Evolutionary conservation across 495 filamentous ascomycete genomes (phyloP), one percentile per base, ranked within the genome.

Genomic region (Neurospora sp.): DNA sequence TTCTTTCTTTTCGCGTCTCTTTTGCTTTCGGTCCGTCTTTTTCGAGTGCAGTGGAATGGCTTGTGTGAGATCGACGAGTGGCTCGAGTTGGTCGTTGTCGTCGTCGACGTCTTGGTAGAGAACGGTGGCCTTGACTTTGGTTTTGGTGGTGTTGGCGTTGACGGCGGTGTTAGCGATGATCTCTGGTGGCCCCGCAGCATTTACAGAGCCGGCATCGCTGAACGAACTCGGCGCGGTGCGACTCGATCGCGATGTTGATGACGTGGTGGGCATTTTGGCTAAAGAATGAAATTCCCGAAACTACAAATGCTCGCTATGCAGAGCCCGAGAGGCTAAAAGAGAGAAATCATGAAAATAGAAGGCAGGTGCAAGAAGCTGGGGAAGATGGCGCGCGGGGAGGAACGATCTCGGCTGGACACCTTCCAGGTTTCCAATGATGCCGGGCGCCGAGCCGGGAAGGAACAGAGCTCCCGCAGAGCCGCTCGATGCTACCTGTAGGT

Each of bases 31-130:
- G 61, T 84, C 79, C 1, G 83, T 87, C 38, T 84, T 82, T 72
- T 87, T 88, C 10, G 86, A 88, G 38, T 76, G 82, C 39, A 86
- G 77, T 0, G 80, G 72, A 16, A 88, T 76, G 5, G 80, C 35
- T 40, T 77, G 71, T 4, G 77, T 78, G 39, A 73, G 59, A 20
- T 79, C 78, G 38, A 74, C 73, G 8, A 73, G 73, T 14, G 53
- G 41, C 18, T 77, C 70, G 37, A 69, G 44, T 5, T 20, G 27
- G 6, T 59, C 35, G 31, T 53, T 27, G 27, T 27, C 41, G 5
- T 61, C 69, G 10, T 44, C 73, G 20, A 22, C 73, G 4, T 65
- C 53, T 9, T 65, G 14, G 14, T 65, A 65, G 0, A 65, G 27
- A 65, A 65, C 27, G 14, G 53, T 65, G 27, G 27, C 53, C 31